phyloP scores from a whole-genome alignment of 768 basidiomycete species.

The Rhodotorula sphaerocarpa region DNA sequence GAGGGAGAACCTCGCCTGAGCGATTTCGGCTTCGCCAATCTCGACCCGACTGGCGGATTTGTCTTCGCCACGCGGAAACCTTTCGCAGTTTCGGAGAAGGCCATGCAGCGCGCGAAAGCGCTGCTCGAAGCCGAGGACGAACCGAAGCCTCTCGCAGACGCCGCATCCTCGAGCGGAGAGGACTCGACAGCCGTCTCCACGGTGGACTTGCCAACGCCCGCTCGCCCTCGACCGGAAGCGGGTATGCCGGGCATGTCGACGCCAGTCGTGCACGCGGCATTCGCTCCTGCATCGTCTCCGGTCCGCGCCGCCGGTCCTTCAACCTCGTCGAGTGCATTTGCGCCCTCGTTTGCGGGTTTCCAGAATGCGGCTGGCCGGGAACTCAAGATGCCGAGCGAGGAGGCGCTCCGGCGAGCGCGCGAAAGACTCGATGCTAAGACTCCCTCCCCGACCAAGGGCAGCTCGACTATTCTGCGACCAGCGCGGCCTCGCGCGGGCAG shows the following conservation, averaged over 20 bases:
- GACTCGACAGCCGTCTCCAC: no score
- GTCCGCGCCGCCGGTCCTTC: not conserved
- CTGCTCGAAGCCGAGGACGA: conserved; percentile 11
- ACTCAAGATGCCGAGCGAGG: conserved; percentile 9
- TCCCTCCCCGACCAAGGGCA: not conserved
- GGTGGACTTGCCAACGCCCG: not conserved
- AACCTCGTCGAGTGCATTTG: no score
- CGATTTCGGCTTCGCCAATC: conserved; percentile 4
- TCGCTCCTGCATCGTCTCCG: not conserved
- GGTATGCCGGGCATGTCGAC: not conserved
- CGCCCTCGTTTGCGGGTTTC: conserved; percentile 3
- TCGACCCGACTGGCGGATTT: conserved; percentile 10
- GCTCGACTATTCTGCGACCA: not conserved
- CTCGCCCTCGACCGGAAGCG: not conserved
- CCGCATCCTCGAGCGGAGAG: not conserved
- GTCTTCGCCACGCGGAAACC: conserved; percentile 18
- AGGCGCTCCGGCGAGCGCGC: not conserved
- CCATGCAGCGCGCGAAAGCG: not conserved
- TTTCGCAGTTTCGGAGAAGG: conserved; percentile 7
- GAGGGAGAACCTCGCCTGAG: conserved; percentile 1
- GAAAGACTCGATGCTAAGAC: not conserved
- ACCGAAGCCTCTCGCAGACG: not conserved
- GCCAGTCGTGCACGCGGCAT: not conserved
- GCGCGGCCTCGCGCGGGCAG: not conserved
- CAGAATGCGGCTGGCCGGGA: conserved; percentile 1